phyloP scores from a whole-genome alignment of 805 yeast species.

The Suhomyces xylopsoci region DNA sequence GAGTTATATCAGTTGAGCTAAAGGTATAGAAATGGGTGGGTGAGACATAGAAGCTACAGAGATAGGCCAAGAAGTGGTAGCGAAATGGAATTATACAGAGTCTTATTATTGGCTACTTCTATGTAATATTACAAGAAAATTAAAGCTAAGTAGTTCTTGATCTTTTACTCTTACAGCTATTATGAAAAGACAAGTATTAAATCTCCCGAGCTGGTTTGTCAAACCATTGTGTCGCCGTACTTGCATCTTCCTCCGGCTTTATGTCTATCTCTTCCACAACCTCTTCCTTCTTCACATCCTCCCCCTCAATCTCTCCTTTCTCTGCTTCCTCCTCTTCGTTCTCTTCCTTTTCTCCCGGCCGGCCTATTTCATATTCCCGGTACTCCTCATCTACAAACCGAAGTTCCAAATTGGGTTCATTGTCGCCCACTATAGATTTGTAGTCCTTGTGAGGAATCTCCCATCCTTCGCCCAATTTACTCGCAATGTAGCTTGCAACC shows the following conservation, averaged over 20 bases:
- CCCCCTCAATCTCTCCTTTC: background rate
- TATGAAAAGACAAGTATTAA: background rate
- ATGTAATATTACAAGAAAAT: background rate
- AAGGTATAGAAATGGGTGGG: background rate
- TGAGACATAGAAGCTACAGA: background rate
- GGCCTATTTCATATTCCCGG: constrained; percentile 11
- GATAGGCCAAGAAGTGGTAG: background rate
- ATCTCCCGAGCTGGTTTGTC: background rate
- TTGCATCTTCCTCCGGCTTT: background rate
- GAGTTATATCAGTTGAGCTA: background rate
- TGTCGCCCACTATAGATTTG: constrained; percentile 13
- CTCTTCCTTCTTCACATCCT: background rate
- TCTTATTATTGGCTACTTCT: background rate
- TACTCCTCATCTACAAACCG: constrained; percentile 10
- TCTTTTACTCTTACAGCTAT: background rate
- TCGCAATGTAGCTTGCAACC: constrained; percentile 58
- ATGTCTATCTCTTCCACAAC: background rate
- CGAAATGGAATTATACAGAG: background rate
- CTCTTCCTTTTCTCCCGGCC: background rate
- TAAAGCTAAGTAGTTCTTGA: background rate
- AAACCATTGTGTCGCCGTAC: background rate
- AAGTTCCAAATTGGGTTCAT: constrained; percentile 5
- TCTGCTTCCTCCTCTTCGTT: background rate
- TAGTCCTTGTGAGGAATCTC: constrained; percentile 28
- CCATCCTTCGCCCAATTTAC: constrained; percentile 27